Base-by-base conservation (phyloP, 257 asterid genomes). In the Rehmannia glutinosa region DNA sequence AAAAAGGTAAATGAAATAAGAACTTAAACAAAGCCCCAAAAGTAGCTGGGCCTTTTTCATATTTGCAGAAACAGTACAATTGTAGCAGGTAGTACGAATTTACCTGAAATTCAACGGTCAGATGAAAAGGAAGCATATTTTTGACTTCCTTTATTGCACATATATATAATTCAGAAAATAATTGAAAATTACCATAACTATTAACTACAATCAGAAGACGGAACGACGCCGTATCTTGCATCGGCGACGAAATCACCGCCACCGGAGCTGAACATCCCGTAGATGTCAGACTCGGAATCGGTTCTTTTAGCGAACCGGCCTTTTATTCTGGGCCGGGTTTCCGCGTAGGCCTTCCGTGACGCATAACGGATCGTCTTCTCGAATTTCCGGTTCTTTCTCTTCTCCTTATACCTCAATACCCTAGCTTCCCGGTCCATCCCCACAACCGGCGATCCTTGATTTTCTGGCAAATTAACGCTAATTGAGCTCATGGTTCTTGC, bases 261-360 rank as follows among this genome's bases (percentile, higher is more conserved):
- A 32, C 84, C 78, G 74, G 65, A 53, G 58, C 49, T 8, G 28
- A 74, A 76, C 10, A 73, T 41, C 28, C 70, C 69, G 20, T 75
- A 84, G 16, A 77, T 11, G 15, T 79, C 88, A 1, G 75, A 47
- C 2, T 81, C 85, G 0, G 59, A 45, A 19, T 78, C 84, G 13
- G 64, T 75, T 77, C 89, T 69, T 71, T 87, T 87, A 0, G 86
- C 93, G 46, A 89, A 89, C 17, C 95, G 81, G 21, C 97, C 97
- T 66, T 89, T 87, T 10, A 89, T 75, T 56, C 97, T 85, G 1
- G 97, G 97, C 77, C 97, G 81, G 11, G 77, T 79, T 67, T 87
- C 97, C 0, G 95, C 97, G 38, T 89, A 89, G 5, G 95, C 97
- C 65, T 89, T 89, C 52, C 95, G 75, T 1, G 95, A 87, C 20